Evolutionary conservation across 495 filamentous ascomycete species (phyloP), one percentile per base, ranked within the genome.

Genomic region (Trichocladium uniseriatum): DNA sequence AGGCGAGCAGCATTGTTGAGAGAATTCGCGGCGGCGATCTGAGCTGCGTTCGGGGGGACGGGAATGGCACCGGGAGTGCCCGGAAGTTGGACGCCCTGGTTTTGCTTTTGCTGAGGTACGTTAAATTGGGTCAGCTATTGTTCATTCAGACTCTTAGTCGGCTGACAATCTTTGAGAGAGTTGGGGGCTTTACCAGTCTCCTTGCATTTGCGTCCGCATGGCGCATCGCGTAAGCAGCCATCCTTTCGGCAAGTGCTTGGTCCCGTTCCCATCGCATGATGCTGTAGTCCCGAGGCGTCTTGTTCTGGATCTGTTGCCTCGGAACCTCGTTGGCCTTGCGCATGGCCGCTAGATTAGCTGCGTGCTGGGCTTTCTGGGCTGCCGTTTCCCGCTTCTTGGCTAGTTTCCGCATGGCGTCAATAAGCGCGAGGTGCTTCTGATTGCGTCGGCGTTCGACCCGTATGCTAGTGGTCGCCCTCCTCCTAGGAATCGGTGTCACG

Each of bases 391-490:
- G 76, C 70, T 94, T 96, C 70, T 95, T 94, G 6, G 91, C 91
- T 51, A 94, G 62, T 64, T 97, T 98, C 36, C 89, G 80, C 86
- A 97, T 95, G 4, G 83, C 84, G 68, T 97, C 92, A 63, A 97
- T 81, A 45, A 97, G 71, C 16, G 84, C 84, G 48, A 97, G 74
- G 57, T 94, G 86, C 54, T 84, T 86, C 19, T 84, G 86, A 43
- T 89, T 88, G 58, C 87, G 79, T 49, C 89, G 77, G 46, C 90
- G 79, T 50, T 96, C 90, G 41, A 97, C 89, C 20, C 85, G 79
- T 10, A 87, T 67, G 34, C 83, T 82, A 0, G 85, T 85, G 5
- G 82, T 82, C 40, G 81, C 76, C 29, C 85, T 73, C 31, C 82
- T 73, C 24, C 66, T 67, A 1, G 69, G 74, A 22, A 83, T 60